Base-by-base conservation (phyloP, 352 stramenopile species). In the Globisporangium polare region DNA sequence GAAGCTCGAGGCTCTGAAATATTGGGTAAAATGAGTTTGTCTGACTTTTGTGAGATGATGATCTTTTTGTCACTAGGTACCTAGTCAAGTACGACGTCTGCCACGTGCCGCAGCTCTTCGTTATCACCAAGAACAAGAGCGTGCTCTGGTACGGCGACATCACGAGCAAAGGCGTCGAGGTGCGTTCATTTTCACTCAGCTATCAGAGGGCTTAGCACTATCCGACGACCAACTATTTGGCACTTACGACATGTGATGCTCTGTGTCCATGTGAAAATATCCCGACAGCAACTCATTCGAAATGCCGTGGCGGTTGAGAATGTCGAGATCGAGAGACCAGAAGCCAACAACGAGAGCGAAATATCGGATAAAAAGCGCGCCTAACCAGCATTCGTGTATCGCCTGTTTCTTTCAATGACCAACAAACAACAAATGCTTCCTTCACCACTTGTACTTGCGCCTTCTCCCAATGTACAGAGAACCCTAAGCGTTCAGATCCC, bases 71-170 rank as follows among this genome's bases (percentile, higher is more conserved):
- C 31, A 12, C 8, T 41, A 86, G 77, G 31, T 87, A 87, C 65
- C 68, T 91, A 24, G 81, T 91, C 29, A 74, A 79, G n/a, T 87
- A 75, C 56, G 74, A 89, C 51, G 65, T 86, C 35, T 77, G 70
- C 37, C 69, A 71, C 6, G 56, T 89, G 1, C 81, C 81, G 12
- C 67, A 84, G 60, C 35, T 88, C 5, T 89, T 91, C 46, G 66
- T 91, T 35, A 57, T 91, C 18, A 71, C 67, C 53, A 91, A 89
- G 55, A 69, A 77, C 66, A 73, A 75, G 50, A 80, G 46, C 53
- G 78, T 88, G 37, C 24, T 74, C 26, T 91, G 81, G 81, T 83
- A 86, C 53, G 81, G 81, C 39, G 62, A 75, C 18, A 68, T 80
- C 18, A 70, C 57, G 29, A 51, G 53, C 55, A 73, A 73, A 15